Evolutionary conservation across 768 basidiomycete species (phyloP).

Genomic region (Mycena metata): DNA sequence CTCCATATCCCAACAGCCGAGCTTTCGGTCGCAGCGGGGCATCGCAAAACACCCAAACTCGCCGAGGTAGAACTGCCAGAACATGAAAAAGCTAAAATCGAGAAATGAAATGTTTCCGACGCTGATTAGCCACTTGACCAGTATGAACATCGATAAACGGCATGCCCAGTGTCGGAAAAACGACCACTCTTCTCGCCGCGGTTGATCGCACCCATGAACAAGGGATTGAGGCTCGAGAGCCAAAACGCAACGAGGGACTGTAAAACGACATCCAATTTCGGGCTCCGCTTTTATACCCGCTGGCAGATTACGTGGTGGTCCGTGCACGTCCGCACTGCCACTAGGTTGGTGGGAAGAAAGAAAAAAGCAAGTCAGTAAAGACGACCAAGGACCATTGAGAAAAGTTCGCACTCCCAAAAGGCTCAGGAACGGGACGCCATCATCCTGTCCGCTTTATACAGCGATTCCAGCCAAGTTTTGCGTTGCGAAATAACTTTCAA

Average conservation of each 20-base stretch:
- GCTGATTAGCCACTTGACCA: conserved; percentile 80
- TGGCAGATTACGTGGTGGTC: conserved; percentile 53
- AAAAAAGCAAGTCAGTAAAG: no score
- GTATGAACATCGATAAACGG: conserved; percentile 63
- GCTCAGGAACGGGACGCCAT: no score
- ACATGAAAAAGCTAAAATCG: no score
- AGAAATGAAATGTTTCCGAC: conserved; percentile 66
- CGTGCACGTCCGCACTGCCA: conserved; percentile 56
- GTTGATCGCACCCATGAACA: conserved; percentile 36
- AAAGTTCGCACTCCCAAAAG: no score
- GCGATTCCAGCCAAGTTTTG: conserved; percentile 28
- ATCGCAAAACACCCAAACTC: no score
- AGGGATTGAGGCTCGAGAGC: conserved; percentile 37
- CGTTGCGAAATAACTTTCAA: conserved; percentile 30
- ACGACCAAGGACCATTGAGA: no score
- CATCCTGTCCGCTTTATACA: no score
- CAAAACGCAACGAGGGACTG: conserved; percentile 50
- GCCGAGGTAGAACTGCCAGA: no score
- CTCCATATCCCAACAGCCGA: no score
- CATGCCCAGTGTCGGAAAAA: conserved; percentile 77
- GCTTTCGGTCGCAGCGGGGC: no score
- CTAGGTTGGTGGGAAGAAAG: no score
- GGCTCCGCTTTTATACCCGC: conserved; percentile 42
- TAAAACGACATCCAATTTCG: conserved; percentile 24
- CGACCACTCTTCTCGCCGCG: conserved; percentile 64